Percentiles rank a stretch among this genome's conserved stretches.
Evolutionary conservation across 768 basidiomycete species (phyloP).

Genomic region (Rhodocollybia butyracea): DNA sequence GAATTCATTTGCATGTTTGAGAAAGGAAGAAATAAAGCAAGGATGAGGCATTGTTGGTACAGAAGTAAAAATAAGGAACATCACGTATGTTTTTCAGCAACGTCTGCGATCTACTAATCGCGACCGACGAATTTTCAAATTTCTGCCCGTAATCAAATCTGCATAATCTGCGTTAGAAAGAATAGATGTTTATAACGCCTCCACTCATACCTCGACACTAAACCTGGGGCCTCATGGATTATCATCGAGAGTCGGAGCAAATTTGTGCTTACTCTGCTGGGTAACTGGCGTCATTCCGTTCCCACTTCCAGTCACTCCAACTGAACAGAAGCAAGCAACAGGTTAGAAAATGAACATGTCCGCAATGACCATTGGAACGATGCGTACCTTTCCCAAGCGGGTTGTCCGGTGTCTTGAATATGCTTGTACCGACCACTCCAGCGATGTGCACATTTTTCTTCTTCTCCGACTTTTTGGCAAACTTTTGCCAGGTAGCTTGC

Average conservation of each 20-base stretch:
- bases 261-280: constrained; percentile 74
- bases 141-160: no score
- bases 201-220: no score
- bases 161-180: no score
- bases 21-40: constrained; percentile 12
- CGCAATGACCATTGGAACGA: constrained; percentile 18
- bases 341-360: constrained; percentile 14
- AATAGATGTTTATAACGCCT: no score
- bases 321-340: constrained; percentile 33
- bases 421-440: constrained; percentile 83
- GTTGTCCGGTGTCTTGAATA: constrained; percentile 94
- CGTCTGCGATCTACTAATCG: not conserved
- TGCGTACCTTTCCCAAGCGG: constrained; percentile 76
- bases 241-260: constrained; percentile 48
- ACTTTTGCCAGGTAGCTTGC: constrained; percentile 91
- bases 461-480: constrained; percentile 91
- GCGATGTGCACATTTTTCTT: constrained; percentile 92
- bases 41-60: constrained; percentile 26
- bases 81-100: constrained; percentile 27
- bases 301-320: constrained; percentile 89
- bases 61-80: constrained; percentile 24
- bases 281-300: constrained; percentile 83
- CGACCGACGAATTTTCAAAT: no score
- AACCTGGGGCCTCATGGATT: constrained; percentile 17
- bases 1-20: not conserved